Percentiles rank a stretch among this genome's conserved stretches.
phyloP scores from a whole-genome alignment of 257 asterid genomes.

The Plantago elongata region DNA sequence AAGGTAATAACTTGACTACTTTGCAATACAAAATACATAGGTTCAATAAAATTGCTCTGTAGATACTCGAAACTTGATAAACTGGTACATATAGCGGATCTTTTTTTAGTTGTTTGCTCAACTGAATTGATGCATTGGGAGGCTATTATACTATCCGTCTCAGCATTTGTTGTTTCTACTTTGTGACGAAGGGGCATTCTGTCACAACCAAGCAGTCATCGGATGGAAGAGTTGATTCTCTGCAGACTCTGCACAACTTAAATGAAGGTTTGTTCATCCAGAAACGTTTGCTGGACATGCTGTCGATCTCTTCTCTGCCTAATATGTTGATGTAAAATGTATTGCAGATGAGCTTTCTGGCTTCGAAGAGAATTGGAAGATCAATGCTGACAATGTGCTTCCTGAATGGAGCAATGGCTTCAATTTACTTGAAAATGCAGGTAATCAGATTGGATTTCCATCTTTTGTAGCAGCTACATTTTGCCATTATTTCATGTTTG shows the following conservation, averaged over 20 bases:
- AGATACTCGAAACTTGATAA: background rate
- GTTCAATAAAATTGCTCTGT: background rate
- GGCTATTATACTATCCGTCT: conserved; percentile 9
- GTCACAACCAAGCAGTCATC: conserved; percentile 44
- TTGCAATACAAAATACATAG: too few species aligned
- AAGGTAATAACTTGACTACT: conserved; percentile 45
- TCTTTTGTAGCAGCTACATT: too few species aligned
- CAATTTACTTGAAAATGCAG: conserved; percentile 52
- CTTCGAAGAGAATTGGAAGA: conserved; percentile 77
- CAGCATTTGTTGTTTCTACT: background rate
- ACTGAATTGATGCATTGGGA: background rate
- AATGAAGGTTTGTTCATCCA: conserved; percentile 55
- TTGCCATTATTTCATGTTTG: too few species aligned
- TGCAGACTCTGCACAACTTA: conserved; percentile 80
- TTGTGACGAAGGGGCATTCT: conserved; percentile 63
- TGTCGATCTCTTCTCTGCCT: background rate
- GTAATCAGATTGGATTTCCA: conserved; percentile 24
- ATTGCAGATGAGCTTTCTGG: conserved; percentile 59
- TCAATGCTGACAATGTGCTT: conserved; percentile 47
- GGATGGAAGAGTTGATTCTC: conserved; percentile 53
- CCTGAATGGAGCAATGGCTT: conserved; percentile 68
- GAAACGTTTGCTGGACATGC: background rate
- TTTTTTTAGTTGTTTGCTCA: background rate
- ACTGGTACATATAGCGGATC: background rate
- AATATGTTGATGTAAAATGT: conserved; percentile 7